phyloP scores from a whole-genome alignment of 2,329 filamentous ascomycete species.

The Cercospora canescens region DNA sequence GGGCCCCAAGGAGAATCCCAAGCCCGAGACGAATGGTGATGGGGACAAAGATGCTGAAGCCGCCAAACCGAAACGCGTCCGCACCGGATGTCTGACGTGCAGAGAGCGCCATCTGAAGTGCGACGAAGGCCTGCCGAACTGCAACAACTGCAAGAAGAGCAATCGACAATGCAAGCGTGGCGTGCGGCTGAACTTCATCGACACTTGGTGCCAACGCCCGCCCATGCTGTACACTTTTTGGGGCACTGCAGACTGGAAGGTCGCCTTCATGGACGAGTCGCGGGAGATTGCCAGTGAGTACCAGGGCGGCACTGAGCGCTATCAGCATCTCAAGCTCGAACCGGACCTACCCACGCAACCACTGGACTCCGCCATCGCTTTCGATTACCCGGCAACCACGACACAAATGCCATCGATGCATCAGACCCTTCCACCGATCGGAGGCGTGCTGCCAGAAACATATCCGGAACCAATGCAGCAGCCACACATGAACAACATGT shows the following conservation, averaged over 20 bases:
- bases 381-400: constrained; percentile 20
- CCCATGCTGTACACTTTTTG: constrained; percentile 55
- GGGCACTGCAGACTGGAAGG: constrained; percentile 65
- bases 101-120: constrained; percentile 88
- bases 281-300: constrained; percentile 89
- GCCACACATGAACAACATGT: constrained; percentile 39
- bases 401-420: constrained; percentile 34
- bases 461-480: constrained; percentile 42
- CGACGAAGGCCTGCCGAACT: constrained; percentile 69
- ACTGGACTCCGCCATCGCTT: constrained; percentile 34
- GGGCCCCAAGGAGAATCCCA: constrained; percentile 29
- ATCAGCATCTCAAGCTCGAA: constrained; percentile 49
- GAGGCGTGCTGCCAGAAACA: constrained; percentile 49
- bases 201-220: constrained; percentile 71
- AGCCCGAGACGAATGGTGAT: constrained; percentile 27
- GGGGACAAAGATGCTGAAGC: constrained; percentile 35
- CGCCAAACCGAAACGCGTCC: constrained; percentile 75
- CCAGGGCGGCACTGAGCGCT: constrained; percentile 72
- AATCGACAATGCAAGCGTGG: constrained; percentile 83
- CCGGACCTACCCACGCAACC: constrained; percentile 10
- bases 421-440: constrained; percentile 54
- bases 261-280: constrained; percentile 86
- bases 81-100: constrained; percentile 89
- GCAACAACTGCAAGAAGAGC: constrained; percentile 84
- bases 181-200: constrained; percentile 86